phyloP scores from a whole-genome alignment of 1,284 basidiomycete genomes.

The Irpex lacteus region DNA sequence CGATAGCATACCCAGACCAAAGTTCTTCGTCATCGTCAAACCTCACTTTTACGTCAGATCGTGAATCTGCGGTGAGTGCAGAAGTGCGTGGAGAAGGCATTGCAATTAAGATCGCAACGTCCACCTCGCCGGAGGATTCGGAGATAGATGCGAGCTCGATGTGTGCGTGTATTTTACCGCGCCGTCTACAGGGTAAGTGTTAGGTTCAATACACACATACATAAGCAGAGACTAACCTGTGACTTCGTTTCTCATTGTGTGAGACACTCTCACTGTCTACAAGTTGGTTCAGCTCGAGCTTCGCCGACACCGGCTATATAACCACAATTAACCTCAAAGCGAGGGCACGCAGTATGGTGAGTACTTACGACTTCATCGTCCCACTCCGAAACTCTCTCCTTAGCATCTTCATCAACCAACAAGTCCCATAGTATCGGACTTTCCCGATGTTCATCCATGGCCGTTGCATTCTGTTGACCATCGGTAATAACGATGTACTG shows the following conservation, averaged over 20 bases:
- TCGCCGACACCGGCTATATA: neutral
- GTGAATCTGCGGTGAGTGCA: neutral
- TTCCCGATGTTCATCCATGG: neutral
- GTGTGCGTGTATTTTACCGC: neutral
- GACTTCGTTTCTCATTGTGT: neutral
- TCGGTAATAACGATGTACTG: neutral
- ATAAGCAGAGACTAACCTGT: neutral
- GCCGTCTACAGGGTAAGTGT: neutral
- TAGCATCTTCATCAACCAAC: neutral
- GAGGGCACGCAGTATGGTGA: neutral
- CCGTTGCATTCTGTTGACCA: neutral
- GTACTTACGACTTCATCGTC: neutral
- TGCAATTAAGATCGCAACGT: neutral
- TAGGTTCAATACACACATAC: neutral
- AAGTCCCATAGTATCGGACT: neutral
- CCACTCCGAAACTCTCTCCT: neutral
- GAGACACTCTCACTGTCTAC: neutral
- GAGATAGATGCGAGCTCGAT: neutral
- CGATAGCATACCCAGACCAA: neutral
- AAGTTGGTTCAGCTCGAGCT: neutral
- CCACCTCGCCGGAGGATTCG: neutral
- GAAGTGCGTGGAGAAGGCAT: neutral
- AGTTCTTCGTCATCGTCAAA: neutral
- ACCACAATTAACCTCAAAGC: neutral
- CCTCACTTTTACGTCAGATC: neutral